These are phyloP conservation scores for Coniochaeta sp. DNA, from an alignment of 2,329 filamentous ascomycete species.

Conservation along the genomic window DNA sequence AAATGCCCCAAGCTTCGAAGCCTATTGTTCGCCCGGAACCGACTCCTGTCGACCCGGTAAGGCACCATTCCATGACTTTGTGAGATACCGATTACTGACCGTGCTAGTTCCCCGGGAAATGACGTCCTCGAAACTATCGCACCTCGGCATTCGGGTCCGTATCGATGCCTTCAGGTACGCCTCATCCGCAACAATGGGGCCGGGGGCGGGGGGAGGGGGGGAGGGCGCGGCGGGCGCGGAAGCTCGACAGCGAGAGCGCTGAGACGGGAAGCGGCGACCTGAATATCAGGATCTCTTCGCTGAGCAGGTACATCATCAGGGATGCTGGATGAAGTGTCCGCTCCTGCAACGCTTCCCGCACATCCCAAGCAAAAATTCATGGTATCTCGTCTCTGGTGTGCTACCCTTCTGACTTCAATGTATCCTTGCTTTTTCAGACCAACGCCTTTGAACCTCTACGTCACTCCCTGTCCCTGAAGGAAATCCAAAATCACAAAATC, in stretches of 20 bases:
- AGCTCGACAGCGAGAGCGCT: background rate
- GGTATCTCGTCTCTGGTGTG: too few relatives aligned
- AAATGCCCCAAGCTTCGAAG: too few relatives aligned
- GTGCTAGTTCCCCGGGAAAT: too few relatives aligned
- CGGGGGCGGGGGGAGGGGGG: too few relatives aligned
- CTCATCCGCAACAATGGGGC: too few relatives aligned
- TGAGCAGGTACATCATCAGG: conserved; percentile 4
- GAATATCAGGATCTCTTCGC: background rate
- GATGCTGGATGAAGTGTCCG: background rate
- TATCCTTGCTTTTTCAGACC: background rate
- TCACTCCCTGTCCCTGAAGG: background rate
- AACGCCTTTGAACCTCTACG: background rate
- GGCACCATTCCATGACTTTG: too few relatives aligned
- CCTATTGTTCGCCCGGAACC: too few relatives aligned
- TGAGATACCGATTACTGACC: too few relatives aligned
- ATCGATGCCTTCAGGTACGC: too few relatives aligned
- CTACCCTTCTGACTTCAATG: background rate
- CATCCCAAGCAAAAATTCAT: background rate
- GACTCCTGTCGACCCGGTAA: too few relatives aligned
- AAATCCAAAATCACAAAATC: background rate
- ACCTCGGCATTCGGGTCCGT: too few relatives aligned
- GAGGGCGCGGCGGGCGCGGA: background rate
- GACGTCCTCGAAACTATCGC: too few relatives aligned
- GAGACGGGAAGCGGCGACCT: background rate
- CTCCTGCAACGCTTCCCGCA: background rate